Evolutionary conservation across 441 rosid species (phyloP).

Genomic region (Arabidopsis lyrata): DNA sequence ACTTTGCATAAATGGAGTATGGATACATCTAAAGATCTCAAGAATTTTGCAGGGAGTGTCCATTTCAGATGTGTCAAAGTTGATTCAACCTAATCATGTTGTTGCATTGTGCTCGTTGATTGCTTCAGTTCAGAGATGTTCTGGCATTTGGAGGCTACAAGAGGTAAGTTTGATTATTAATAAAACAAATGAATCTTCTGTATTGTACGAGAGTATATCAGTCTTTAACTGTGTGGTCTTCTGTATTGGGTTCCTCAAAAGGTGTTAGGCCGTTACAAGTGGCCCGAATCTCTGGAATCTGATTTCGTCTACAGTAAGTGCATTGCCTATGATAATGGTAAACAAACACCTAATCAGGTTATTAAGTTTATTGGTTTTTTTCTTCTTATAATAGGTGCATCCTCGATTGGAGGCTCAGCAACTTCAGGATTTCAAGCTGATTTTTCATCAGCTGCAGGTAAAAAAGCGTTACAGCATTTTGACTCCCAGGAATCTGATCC

Average conservation of each 20-base stretch:
- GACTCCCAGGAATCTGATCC: slow-evolving; percentile 98
- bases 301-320: slow-evolving; percentile 82
- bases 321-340: not conserved
- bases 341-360: slow-evolving; percentile 5
- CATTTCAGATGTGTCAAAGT: slow-evolving; percentile 61
- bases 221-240: slow-evolving; percentile 22
- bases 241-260: slow-evolving; percentile 39
- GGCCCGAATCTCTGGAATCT: slow-evolving; percentile 86
- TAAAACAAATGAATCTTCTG: slow-evolving; percentile 18
- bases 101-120: slow-evolving; percentile 66
- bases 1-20: slow-evolving; percentile 26
- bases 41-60: slow-evolving; percentile 67
- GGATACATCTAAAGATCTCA: slow-evolving; percentile 26
- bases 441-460: slow-evolving; percentile 88
- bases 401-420: slow-evolving; percentile 84
- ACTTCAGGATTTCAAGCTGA: slow-evolving; percentile 80
- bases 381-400: slow-evolving; percentile 61
- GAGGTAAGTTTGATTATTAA: slow-evolving; percentile 58
- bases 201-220: slow-evolving; percentile 11
- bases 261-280: slow-evolving; percentile 81
- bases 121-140: slow-evolving; percentile 81
- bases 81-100: slow-evolving; percentile 59
- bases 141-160: slow-evolving; percentile 86
- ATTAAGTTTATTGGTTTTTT: not conserved
- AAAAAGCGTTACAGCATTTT: slow-evolving; percentile 58